Conservation (phyloP, 164 flowering plant species). For the Warburgia ugandensis region DNA sequence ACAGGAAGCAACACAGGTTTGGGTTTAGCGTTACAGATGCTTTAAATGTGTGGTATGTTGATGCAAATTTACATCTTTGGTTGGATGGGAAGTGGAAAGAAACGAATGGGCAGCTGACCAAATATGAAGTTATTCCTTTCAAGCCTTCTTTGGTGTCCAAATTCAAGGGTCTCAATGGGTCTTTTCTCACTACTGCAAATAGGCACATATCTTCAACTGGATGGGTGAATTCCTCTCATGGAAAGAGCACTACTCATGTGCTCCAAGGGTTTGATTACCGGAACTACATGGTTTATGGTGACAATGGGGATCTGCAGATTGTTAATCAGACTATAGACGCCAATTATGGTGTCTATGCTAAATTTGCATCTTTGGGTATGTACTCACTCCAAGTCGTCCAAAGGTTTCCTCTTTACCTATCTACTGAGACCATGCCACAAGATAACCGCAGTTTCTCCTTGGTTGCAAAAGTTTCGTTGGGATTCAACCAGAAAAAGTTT, state of each 20-base stretch:
- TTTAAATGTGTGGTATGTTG: constrained; percentile 73
- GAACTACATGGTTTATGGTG: constrained; percentile 51
- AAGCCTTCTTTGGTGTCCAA: constrained; percentile 20
- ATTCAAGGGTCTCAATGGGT: constrained; percentile 54
- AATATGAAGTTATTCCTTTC: constrained; percentile 21
- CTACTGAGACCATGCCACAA: constrained; percentile 21
- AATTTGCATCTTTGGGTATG: constrained; percentile 19
- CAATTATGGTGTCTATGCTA: constrained; percentile 27
- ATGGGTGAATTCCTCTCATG: constrained; percentile 72
- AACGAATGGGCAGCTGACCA: constrained; percentile 42
- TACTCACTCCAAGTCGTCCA: constrained; percentile 19
- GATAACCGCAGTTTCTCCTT: constrained; percentile 26
- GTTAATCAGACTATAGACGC: constrained; percentile 50
- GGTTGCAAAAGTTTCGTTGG: constrained; percentile 42
- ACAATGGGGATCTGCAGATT: constrained; percentile 49
- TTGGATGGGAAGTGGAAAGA: constrained; percentile 35
- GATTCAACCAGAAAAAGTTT: constrained; percentile 33
- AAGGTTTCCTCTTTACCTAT: constrained; percentile 34
- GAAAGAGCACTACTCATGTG: constrained; percentile 39
- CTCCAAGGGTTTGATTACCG: constrained; percentile 40
- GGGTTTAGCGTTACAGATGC: constrained; percentile 72
- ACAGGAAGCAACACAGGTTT: constrained; percentile 52
- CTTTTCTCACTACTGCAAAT: constrained; percentile 33
- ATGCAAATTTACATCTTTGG: constrained; percentile 93
- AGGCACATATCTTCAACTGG: constrained; percentile 49